Conservation (phyloP, 75 land plant species). For the Pseudotsuga menziesii region DNA sequence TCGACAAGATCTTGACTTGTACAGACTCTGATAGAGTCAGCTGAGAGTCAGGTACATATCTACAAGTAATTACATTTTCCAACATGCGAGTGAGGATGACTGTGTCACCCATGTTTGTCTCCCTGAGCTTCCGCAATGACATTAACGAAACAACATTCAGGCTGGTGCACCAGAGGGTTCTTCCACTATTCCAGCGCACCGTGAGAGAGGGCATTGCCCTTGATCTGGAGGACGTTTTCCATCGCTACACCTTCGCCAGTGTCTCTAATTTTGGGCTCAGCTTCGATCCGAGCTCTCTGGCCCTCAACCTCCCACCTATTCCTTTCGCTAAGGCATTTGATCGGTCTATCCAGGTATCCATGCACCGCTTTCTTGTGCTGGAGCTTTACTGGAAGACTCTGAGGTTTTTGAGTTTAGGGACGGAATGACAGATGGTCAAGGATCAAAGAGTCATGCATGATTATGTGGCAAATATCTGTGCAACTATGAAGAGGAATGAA, state of each 20-base stretch:
- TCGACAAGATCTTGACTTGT: too few species aligned
- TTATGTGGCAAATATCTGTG: constrained; percentile 36
- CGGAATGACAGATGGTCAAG: constrained; percentile 38
- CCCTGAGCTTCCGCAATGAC: not conserved
- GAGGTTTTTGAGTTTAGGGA: constrained; percentile 40
- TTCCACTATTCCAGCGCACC: constrained; percentile 15
- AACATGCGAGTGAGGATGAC: constrained; percentile 2
- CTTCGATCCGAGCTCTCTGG: constrained; percentile 58
- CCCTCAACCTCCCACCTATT: constrained; percentile 47
- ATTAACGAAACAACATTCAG: not conserved
- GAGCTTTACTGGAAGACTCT: constrained; percentile 53
- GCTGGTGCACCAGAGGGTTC: not conserved
- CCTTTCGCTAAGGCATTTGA: constrained; percentile 74
- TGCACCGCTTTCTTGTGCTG: constrained; percentile 52
- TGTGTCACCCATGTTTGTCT: not conserved
- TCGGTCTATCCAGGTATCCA: constrained; percentile 51
- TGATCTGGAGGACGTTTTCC: constrained; percentile 40
- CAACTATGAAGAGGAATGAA: constrained; percentile 36
- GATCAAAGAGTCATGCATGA: constrained; percentile 42
- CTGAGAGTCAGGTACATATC: too few species aligned
- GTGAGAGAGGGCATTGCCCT: not conserved
- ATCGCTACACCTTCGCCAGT: constrained; percentile 32
- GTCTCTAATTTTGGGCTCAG: constrained; percentile 29
- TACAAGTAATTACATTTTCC: too few species aligned
- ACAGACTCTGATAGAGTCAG: too few species aligned